Evolutionary conservation across 2,329 filamentous ascomycete species (phyloP).

Genomic region (Fusarium keratoplasticum): DNA sequence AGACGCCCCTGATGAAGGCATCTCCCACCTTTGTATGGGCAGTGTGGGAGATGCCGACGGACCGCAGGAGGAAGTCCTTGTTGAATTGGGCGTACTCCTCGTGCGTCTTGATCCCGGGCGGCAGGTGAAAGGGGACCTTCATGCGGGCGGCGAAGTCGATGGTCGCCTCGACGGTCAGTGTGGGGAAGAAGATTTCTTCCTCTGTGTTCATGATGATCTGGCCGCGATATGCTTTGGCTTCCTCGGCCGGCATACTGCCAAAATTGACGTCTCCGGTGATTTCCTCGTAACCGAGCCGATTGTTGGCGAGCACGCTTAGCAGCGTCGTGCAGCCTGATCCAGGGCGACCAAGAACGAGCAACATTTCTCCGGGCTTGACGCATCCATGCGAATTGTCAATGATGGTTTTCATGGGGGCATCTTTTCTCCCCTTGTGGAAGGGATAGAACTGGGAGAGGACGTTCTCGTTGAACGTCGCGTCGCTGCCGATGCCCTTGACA

Average conservation of each 20-base stretch:
- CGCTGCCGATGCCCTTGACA: constrained; percentile 26
- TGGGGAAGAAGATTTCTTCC: constrained; percentile 72
- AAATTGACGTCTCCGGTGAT: constrained; percentile 66
- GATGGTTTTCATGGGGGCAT: constrained; percentile 59
- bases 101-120: constrained; percentile 61
- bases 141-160: constrained; percentile 78
- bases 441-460: constrained; percentile 33
- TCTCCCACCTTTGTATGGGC: constrained; percentile 76
- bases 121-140: constrained; percentile 65
- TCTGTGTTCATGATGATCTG: constrained; percentile 75
- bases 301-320: constrained; percentile 71
- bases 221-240: constrained; percentile 58
- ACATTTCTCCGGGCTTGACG: constrained; percentile 70
- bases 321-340: constrained; percentile 69
- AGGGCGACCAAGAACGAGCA: constrained; percentile 74
- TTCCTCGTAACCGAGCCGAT: constrained; percentile 64
- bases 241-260: constrained; percentile 58
- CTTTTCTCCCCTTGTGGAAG: constrained; percentile 43
- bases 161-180: constrained; percentile 79
- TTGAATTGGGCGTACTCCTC: constrained; percentile 67
- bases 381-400: constrained; percentile 70
- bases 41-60: constrained; percentile 76
- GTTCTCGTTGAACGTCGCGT: constrained; percentile 37
- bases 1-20: constrained; percentile 70
- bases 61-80: constrained; percentile 76